These are phyloP conservation scores for Penicillium waksmanii DNA, from an alignment of 495 filamentous ascomycete genomes.

Conservation along the genomic window DNA sequence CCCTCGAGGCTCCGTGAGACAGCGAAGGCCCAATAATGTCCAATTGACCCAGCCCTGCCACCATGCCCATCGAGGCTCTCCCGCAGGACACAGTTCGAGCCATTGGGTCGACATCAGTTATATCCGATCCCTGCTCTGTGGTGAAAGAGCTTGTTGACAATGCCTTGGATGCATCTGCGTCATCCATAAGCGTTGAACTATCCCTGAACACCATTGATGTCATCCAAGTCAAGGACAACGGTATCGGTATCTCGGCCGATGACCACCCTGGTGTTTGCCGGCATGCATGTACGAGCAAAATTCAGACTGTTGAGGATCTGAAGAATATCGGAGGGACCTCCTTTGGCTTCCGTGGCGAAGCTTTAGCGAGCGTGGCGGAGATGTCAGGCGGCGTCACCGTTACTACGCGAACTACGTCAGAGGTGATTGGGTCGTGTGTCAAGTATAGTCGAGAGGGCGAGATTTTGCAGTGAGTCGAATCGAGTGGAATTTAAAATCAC, in stretches of 20 bases:
- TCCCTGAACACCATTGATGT: slow-evolving; percentile 75
- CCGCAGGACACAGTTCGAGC: slow-evolving; percentile 64
- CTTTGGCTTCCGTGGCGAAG: slow-evolving; percentile 87
- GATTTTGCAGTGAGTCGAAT: slow-evolving; percentile 42
- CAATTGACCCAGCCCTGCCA: slow-evolving; percentile 17
- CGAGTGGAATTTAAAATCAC: too few species aligned
- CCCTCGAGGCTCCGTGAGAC: too few species aligned
- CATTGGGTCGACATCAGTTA: slow-evolving; percentile 72
- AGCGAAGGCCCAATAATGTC: slow-evolving; percentile 8
- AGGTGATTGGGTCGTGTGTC: slow-evolving; percentile 62
- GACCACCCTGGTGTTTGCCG: slow-evolving; percentile 72
- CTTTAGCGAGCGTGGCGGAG: slow-evolving; percentile 76
- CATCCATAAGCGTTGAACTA: slow-evolving; percentile 72
- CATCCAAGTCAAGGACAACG: slow-evolving; percentile 92
- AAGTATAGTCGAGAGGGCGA: slow-evolving; percentile 57
- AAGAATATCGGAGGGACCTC: slow-evolving; percentile 62
- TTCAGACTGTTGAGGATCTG: slow-evolving; percentile 74
- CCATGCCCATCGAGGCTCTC: slow-evolving; percentile 70
- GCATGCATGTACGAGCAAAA: slow-evolving; percentile 84
- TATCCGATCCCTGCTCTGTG: slow-evolving; percentile 72
- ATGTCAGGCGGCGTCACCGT: slow-evolving; percentile 66
- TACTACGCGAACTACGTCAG: slow-evolving; percentile 71
- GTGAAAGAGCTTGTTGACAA: slow-evolving; percentile 96
- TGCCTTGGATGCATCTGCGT: slow-evolving; percentile 79
- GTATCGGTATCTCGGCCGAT: slow-evolving; percentile 72